Conservation (phyloP, 768 basidiomycete genomes). For the Lenzites betulinus region DNA sequence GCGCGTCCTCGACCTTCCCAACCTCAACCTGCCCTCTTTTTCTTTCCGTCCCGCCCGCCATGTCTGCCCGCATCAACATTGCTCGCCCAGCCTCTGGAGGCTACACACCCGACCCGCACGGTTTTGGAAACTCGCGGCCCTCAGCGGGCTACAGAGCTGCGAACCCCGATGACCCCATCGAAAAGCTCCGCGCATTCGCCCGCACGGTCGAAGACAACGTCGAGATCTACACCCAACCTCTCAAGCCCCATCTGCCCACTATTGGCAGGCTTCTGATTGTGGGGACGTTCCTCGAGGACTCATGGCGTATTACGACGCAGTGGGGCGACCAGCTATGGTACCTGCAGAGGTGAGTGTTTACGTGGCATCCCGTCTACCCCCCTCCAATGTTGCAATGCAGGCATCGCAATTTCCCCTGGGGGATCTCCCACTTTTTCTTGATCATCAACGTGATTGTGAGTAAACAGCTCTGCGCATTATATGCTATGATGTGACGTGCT, state of each 20-base stretch:
- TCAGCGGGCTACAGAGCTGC: slow-evolving; percentile 77
- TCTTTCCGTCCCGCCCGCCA: slow-evolving; percentile 35
- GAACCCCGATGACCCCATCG: slow-evolving; percentile 79
- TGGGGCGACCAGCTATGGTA: slow-evolving; percentile 99
- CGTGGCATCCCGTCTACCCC: not conserved
- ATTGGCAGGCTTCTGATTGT: slow-evolving; percentile 97
- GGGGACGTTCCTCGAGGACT: slow-evolving; percentile 97
- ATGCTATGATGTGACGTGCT: not conserved
- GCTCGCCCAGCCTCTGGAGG: slow-evolving; percentile 57
- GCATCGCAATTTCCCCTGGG: slow-evolving; percentile 95
- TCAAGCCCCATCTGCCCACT: slow-evolving; percentile 91
- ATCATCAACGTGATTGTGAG: slow-evolving; percentile 88
- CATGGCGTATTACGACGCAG: slow-evolving; percentile 88
- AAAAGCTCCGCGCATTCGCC: slow-evolving; percentile 70
- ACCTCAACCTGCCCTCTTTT: slow-evolving; percentile 25
- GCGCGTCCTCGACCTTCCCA: slow-evolving; percentile 17
- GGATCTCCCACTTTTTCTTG: slow-evolving; percentile 91
- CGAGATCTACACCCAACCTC: slow-evolving; percentile 90
- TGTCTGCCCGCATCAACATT: slow-evolving; percentile 84
- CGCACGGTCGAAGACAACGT: slow-evolving; percentile 88
- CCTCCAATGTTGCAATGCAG: slow-evolving; percentile 42
- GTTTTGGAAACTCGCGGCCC: slow-evolving; percentile 70
- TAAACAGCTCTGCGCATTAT: slow-evolving; percentile 20
- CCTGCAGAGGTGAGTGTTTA: slow-evolving; percentile 77
- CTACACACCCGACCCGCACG: slow-evolving; percentile 76